Evolutionary conservation across 257 asterid genomes (phyloP), one percentile per base, ranked within the genome.

Genomic region (Solanum pimpinellifolium): DNA sequence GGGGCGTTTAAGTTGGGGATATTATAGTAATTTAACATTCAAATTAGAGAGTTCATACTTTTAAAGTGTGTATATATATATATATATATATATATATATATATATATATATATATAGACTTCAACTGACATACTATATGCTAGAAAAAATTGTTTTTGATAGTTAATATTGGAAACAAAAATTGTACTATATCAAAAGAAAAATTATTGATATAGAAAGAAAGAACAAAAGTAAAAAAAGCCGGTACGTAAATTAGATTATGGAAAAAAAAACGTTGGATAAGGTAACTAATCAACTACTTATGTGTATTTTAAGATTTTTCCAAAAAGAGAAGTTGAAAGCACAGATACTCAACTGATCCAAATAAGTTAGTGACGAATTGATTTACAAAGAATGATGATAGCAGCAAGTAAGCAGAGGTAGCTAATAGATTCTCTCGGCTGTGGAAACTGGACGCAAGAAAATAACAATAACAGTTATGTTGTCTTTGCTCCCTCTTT

Each of bases 401-500:
- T 60, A 60, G 14, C 69, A 60, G 7, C 10, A 60, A 60, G 7
- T 9, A 60, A 60, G 14, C 29, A 60, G 29, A 86, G 66, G 27
- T 44, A 87, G 84, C 93, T 93, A 97, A 89, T 93, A 95, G 85
- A 97, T 92, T 91, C 99, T 95, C 92, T 95, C 98, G 3, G 96
- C 98, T 13, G 99, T 94, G 85, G 99, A 97, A 65, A 97, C 98
- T 4, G 96, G 94, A 49, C 96, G 95, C 85, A 97, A 87, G 91
- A 97, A 97, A 56, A 97, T 92, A 20, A 95, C 95, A 6, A 97
- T 93, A 44, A 94, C 99, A 0, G 98, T 95, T 56, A 95, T 94
- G 85, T 97, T 97, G 86, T 97, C 99, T 90, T 94, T 93, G 93
- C 98, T 93, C 86, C 99, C 99, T 25, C 98, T 91, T 81, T 82